A percentile compares a stretch with the other conserved stretches of the same genome.
phyloP scores from a whole-genome alignment of 2,329 filamentous ascomycete species.

The Neofusicoccum parvum region DNA sequence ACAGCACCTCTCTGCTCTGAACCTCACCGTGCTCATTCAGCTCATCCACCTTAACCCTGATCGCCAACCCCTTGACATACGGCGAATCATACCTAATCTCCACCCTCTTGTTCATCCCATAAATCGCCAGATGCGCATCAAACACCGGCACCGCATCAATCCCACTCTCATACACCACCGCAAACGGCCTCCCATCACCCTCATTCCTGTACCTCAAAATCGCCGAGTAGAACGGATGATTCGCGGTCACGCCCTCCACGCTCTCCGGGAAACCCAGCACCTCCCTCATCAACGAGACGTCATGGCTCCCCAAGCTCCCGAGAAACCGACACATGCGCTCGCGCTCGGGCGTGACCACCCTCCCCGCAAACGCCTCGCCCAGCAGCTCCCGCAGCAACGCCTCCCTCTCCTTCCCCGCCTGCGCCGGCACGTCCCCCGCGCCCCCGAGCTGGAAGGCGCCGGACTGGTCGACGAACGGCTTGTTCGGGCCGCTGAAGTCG shows the following conservation, averaged over 20 bases:
- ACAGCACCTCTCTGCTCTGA: conserved; percentile 32
- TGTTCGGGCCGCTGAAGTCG: conserved; percentile 59
- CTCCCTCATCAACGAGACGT: conserved; percentile 19
- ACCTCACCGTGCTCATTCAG: conserved; percentile 37
- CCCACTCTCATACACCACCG: conserved; percentile 61
- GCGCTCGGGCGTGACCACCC: conserved; percentile 31
- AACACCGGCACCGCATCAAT: conserved; percentile 56
- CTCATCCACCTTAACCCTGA: conserved; percentile 53
- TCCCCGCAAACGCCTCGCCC: conserved; percentile 37
- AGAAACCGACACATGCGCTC: conserved; percentile 46
- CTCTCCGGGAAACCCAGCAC: conserved; percentile 11
- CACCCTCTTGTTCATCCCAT: conserved; percentile 57
- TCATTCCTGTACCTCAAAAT: conserved; percentile 17
- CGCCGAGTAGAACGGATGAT: conserved; percentile 18
- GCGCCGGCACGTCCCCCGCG: conserved; percentile 40
- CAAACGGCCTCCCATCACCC: conserved; percentile 47
- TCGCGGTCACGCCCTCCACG: conserved; percentile 17
- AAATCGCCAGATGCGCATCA: conserved; percentile 57
- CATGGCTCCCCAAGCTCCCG: conserved; percentile 53
- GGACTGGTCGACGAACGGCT: conserved; percentile 50
- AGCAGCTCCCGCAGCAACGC: conserved; percentile 32
- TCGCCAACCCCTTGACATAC: conserved; percentile 58
- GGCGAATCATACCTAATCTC: conserved; percentile 60
- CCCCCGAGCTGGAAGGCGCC: conserved; percentile 52
- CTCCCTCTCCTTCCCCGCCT: conserved; percentile 28